Evolutionary conservation across 441 rosid species (phyloP).

Genomic region (Lepidium campestre): DNA sequence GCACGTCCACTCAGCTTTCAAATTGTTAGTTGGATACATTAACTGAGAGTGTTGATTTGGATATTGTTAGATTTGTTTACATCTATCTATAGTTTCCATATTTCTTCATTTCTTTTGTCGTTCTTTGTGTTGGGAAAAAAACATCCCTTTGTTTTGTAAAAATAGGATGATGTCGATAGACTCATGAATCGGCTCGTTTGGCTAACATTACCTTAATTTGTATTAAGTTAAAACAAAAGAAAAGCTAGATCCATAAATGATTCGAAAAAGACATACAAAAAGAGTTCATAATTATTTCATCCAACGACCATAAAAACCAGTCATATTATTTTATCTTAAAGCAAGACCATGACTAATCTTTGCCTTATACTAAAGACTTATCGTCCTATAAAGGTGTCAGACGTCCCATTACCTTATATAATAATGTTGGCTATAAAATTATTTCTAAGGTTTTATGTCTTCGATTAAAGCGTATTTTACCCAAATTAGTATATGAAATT

Average conservation of each 20-base stretch:
- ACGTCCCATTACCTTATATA: no score
- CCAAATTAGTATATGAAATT: no score
- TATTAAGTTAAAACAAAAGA: background rate
- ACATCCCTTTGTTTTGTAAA: background rate
- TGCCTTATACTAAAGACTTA: no score
- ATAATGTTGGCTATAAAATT: no score
- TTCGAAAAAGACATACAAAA: background rate
- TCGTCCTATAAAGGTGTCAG: no score
- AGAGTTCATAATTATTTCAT: background rate
- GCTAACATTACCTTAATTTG: background rate
- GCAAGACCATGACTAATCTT: no score
- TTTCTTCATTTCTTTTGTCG: background rate
- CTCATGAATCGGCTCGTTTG: background rate
- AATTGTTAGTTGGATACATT: background rate
- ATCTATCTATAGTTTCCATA: background rate
- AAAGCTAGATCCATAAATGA: constrained; percentile 15
- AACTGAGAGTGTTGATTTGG: background rate
- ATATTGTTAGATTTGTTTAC: background rate
- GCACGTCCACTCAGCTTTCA: background rate
- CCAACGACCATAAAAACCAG: background rate
- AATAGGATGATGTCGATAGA: background rate
- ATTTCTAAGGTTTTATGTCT: no score
- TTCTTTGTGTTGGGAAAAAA: background rate
- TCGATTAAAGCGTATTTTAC: no score
- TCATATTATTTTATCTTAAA: no score